Percentiles rank a stretch among this genome's conserved stretches.
phyloP scores from a whole-genome alignment of 495 filamentous ascomycete genomes.

The Ramalina peruviana region DNA sequence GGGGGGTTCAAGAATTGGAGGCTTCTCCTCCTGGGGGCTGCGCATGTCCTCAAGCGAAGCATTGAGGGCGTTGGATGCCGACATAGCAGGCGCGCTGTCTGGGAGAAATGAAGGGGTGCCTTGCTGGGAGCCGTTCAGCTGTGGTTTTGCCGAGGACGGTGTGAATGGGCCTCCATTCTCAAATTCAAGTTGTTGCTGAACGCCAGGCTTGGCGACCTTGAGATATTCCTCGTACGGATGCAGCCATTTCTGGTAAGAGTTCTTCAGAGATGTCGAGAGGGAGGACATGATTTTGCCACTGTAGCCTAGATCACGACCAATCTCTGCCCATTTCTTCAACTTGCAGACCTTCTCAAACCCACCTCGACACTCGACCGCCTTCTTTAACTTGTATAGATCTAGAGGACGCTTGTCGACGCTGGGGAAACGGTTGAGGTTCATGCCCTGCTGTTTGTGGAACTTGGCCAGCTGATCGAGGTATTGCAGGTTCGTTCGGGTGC shows the following conservation, averaged over 20 bases:
- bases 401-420: conserved; percentile 97
- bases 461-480: conserved; percentile 92
- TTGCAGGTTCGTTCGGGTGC: conserved; percentile 86
- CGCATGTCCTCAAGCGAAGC: conserved; percentile 46
- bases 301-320: conserved; percentile 91
- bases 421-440: conserved; percentile 82
- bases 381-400: conserved; percentile 91
- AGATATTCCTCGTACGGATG: conserved; percentile 96
- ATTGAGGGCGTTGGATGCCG: conserved; percentile 52
- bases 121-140: conserved; percentile 62
- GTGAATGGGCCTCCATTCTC: conserved; percentile 90
- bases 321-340: conserved; percentile 97
- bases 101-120: conserved; percentile 49
- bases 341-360: conserved; percentile 96
- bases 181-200: conserved; percentile 85
- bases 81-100: conserved; percentile 56
- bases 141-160: conserved; percentile 77
- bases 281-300: conserved; percentile 99
- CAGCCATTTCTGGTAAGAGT: conserved; percentile 92
- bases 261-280: conserved; percentile 95
- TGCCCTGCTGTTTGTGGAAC: conserved; percentile 95
- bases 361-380: conserved; percentile 84
- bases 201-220: conserved; percentile 82
- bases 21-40: conserved; percentile 27
- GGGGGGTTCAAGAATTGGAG: conserved; percentile 39